Base-by-base conservation (phyloP, 768 basidiomycete genomes). In the Leucosporidium creatinivorum region DNA sequence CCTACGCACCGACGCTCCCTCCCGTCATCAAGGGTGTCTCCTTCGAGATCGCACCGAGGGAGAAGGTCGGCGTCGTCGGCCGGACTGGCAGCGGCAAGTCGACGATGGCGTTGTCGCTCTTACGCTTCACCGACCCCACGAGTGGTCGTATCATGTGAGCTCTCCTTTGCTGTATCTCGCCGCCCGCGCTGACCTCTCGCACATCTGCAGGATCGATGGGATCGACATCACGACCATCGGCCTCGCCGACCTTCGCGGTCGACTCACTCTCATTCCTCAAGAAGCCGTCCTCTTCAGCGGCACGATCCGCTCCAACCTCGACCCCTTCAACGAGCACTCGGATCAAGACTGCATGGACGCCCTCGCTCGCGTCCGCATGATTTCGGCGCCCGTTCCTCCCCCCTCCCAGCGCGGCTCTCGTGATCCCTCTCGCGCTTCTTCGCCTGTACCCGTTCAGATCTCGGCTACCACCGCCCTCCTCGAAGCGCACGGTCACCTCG, bases 161-260 rank as follows among this genome's bases (percentile, higher is more conserved):
- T 18, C 55, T 44, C 23, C 8, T 15, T 25, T 33, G 10, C 31
- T 23, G 4, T 0, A 3, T 19, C 21, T 9, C 21, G 15, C n/a
- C 1, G 15, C 19, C 31, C 31, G 54, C 33, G 30, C 36, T 55
- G 48, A 23, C 19, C 9, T 28, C 64, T 78, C 23, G 33, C 76
- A 87, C 2, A 76, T 90, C 1, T 89, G 89, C 81, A 72, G 85
- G n/a, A 81, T 89, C 31, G 87, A 89, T 70, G 85, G 84, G 9
- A 80, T 89, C 62, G 86, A 89, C 75, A 85, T 88, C 57, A 81
- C 84, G 19, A 83, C 79, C 1, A 81, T 89, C 15, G 87, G 87
- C 0, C 78, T 89, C 7, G 84, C 87, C 26, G 76, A 94, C 76
- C 81, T 94, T 47, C 83, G 91, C 28, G 85, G 84, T 66, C 83